Conservation (phyloP, 345 rosid species). For the Noccaea caerulescens region DNA sequence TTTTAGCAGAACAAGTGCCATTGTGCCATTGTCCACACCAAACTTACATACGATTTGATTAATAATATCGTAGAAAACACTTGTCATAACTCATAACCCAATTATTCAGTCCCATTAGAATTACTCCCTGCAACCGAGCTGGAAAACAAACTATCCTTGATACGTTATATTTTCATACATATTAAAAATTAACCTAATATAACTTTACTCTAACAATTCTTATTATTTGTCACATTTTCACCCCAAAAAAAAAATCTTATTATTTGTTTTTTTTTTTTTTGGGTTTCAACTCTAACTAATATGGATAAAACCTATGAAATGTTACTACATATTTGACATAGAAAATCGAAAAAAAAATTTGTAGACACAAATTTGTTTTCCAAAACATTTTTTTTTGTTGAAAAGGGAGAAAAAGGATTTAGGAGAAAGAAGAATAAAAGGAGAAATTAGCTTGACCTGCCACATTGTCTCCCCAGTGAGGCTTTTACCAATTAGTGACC, state of each 20-base stretch:
- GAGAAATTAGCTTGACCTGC: slow-evolving; percentile 41
- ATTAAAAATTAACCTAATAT: no score
- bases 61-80: no score
- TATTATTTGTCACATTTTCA: no score
- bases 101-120: no score
- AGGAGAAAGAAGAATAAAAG: neutral
- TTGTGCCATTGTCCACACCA: slow-evolving; percentile 14
- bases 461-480: slow-evolving; percentile 41
- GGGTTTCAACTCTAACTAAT: neutral
- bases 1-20: no score
- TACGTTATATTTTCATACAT: no score
- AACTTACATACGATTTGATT: neutral
- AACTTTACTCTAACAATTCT: no score
- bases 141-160: no score
- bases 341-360: neutral
- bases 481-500: slow-evolving; percentile 8
- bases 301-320: neutral
- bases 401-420: neutral
- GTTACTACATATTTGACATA: neutral
- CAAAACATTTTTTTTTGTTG: neutral
- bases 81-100: no score
- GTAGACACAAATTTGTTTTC: neutral
- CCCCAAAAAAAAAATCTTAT: no score
- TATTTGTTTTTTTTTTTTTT: no score
- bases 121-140: no score